Evolutionary conservation across 2,329 filamentous ascomycete species (phyloP), one percentile per base, ranked within the genome.

Genomic region (Colletotrichum camelliae): DNA sequence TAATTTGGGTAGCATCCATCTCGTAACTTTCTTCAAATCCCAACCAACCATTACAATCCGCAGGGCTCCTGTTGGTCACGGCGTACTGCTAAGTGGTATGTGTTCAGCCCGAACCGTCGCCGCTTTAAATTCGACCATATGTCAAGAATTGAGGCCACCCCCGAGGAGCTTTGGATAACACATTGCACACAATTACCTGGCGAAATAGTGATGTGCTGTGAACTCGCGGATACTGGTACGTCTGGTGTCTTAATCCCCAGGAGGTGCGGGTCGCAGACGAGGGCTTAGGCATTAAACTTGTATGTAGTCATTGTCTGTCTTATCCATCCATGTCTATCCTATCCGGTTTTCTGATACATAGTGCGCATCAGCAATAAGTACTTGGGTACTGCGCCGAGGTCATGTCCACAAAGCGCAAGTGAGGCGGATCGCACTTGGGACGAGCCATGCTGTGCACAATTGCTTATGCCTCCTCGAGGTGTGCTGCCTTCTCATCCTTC

Each of bases 401-500:
- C 21, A 27, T 31, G 15, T 58, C 24, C 55, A 27, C 55, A 16
- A 58, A 31, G 55, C 27, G 61, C 13, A 39, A 37, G 33, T 24
- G 43, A 64, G n/a, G 61, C 21, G 24, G 35, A 33, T 8, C 33
- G 33, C 18, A 43, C 7, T 35, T 58, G 21, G 24, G 7, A 58
- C 29, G 27, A 58, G 15, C 55, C 13, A 29, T 58, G 21, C 55
- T 27, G 7, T 57, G 29, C 58, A 35, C 27, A n/a, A 31, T n/a
- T 61, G 12, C 27, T 61, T 37, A 74, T 16, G 72, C 72, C 10
- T 57, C 67, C 35, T 74, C 72, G 7, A 74, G 29, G 29, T 74
- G 72, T 9, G 60, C 58, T 16, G 72, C 67, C 37, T 74, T 74
- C 16, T 71, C 72, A 29, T 65, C 72, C 76, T 81, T 81, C 21